Percentiles rank a stretch among this genome's conserved stretches.
Evolutionary conservation across 345 rosid genomes (phyloP).

Genomic region (Gossypioides kirkii): DNA sequence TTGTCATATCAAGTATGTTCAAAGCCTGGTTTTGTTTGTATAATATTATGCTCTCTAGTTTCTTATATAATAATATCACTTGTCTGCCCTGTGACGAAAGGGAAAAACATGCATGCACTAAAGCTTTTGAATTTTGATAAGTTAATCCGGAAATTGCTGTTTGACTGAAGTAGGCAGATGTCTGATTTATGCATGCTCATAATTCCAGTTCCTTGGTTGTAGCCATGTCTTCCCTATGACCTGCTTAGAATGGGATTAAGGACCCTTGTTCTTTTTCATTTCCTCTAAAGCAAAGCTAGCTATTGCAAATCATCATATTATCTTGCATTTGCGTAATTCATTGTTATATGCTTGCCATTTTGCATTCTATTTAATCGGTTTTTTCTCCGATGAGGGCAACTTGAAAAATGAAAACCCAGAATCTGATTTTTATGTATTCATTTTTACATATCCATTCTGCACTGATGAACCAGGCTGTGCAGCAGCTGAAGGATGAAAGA

Average conservation of each 20-base stretch:
- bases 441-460: not conserved
- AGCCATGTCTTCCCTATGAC: not conserved
- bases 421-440: not conserved
- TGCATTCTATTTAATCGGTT: not conserved
- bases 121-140: not conserved
- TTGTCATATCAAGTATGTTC: not conserved
- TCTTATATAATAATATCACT: not conserved
- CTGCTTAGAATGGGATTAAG: not conserved
- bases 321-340: not conserved
- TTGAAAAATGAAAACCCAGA: not conserved
- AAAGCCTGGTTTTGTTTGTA: slow-evolving; percentile 3
- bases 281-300: not conserved
- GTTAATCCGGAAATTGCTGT: not conserved
- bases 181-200: not conserved
- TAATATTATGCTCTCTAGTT: not conserved
- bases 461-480: slow-evolving; percentile 44
- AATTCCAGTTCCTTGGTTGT: not conserved
- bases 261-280: not conserved
- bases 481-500: slow-evolving; percentile 73
- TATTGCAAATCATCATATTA: not conserved
- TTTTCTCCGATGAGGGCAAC: not conserved
- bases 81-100: not conserved
- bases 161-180: not conserved
- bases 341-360: not conserved
- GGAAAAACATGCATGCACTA: not conserved